Evolutionary conservation across 2,329 filamentous ascomycete genomes (phyloP).

Genomic region (Pseudogymnoascus sp.): DNA sequence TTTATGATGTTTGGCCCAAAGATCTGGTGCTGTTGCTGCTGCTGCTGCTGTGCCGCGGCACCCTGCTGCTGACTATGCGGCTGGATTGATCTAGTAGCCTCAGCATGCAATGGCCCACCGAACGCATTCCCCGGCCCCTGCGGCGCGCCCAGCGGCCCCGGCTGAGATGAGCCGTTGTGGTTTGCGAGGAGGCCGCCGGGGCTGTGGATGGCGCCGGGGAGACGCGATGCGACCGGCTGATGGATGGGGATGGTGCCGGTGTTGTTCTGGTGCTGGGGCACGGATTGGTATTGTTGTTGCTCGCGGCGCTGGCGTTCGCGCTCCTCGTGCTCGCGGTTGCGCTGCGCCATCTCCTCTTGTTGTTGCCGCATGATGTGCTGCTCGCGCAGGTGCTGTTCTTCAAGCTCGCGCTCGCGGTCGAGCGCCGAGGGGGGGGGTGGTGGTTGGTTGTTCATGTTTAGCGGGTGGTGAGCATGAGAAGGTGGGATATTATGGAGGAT

Average conservation of each 20-base stretch:
- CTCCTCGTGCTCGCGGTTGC: slow-evolving; percentile 41
- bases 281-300: slow-evolving; percentile 54
- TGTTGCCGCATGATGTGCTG: slow-evolving; percentile 37
- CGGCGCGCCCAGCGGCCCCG: slow-evolving; percentile 35
- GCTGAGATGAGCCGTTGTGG: slow-evolving; percentile 52
- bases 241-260: slow-evolving; percentile 85
- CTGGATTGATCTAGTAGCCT: slow-evolving; percentile 43
- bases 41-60: slow-evolving; percentile 36
- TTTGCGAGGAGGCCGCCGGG: slow-evolving; percentile 80
- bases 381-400: slow-evolving; percentile 47
- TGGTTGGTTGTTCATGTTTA: slow-evolving; percentile 26
- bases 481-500: background rate
- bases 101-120: slow-evolving; percentile 46
- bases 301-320: slow-evolving; percentile 61
- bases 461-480: slow-evolving; percentile 5
- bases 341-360: slow-evolving; percentile 50
- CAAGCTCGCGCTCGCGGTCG: slow-evolving; percentile 37
- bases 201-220: slow-evolving; percentile 77
- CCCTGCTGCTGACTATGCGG: slow-evolving; percentile 43
- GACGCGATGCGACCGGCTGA: slow-evolving; percentile 80
- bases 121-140: slow-evolving; percentile 36
- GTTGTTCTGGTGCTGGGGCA: slow-evolving; percentile 74
- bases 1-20: slow-evolving; percentile 42
- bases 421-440: slow-evolving; percentile 22
- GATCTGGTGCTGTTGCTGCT: slow-evolving; percentile 41